Evolutionary conservation across 306 rosid species (phyloP).

Genomic region (Ormosia semicastrata): DNA sequence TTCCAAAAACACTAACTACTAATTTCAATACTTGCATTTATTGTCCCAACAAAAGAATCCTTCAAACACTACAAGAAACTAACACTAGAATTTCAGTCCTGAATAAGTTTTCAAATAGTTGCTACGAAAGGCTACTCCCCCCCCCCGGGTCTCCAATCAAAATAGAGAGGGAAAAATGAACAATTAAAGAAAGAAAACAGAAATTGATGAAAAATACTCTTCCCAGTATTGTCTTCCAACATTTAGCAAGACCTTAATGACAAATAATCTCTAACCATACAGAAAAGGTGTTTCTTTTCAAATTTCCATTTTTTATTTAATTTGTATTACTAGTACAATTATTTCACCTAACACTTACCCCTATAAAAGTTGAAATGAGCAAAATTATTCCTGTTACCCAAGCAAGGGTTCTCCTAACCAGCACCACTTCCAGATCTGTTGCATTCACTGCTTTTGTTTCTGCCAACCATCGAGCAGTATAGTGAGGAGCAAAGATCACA

Average conservation of each 20-base stretch:
- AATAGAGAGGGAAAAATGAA: neutral
- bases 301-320: neutral
- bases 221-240: neutral
- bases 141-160: neutral
- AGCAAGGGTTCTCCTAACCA: constrained; percentile 82
- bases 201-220: neutral
- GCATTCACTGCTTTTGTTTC: constrained; percentile 43
- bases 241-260: neutral
- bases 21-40: neutral
- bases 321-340: neutral
- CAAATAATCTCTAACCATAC: neutral
- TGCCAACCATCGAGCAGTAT: constrained; percentile 60
- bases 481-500: constrained; percentile 51
- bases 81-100: neutral
- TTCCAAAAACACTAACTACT: neutral
- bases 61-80: neutral
- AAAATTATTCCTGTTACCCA: constrained; percentile 88
- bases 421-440: constrained; percentile 36
- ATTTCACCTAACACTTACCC: constrained; percentile 57
- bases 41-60: neutral
- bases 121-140: constrained; percentile 1
- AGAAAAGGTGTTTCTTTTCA: neutral
- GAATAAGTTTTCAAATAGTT: neutral
- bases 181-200: neutral
- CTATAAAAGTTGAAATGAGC: constrained; percentile 76